These are phyloP conservation scores for Diaporthe aspalathi DNA, from an alignment of 2,329 filamentous ascomycete genomes.

Conservation along the genomic window DNA sequence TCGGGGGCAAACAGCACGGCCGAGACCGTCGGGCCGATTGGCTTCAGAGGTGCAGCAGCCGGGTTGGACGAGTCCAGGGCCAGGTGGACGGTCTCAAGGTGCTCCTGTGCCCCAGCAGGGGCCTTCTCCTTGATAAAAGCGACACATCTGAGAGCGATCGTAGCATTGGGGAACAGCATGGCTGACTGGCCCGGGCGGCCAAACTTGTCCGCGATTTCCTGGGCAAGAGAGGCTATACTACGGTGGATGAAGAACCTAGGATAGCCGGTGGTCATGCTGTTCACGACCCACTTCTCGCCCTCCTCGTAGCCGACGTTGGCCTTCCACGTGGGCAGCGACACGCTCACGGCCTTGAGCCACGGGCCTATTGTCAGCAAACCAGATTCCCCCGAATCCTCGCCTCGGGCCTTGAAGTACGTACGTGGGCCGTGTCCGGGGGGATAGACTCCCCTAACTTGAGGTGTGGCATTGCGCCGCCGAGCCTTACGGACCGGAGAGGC, in stretches of 20 bases:
- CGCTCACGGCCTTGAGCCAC: conserved; percentile 85
- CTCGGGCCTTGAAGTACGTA: conserved; percentile 56
- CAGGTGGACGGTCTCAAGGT: conserved; percentile 70
- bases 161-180: conserved; percentile 83
- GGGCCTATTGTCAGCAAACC: not conserved
- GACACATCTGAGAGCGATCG: conserved; percentile 77
- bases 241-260: conserved; percentile 94
- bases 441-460: conserved; percentile 76
- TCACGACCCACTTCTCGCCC: conserved; percentile 86
- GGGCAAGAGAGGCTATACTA: conserved; percentile 79
- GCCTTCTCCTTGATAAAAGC: conserved; percentile 76
- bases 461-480: conserved; percentile 53
- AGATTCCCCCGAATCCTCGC: not conserved
- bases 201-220: conserved; percentile 73
- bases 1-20: conserved; percentile 78
- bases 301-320: conserved; percentile 95
- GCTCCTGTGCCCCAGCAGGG: conserved; percentile 59
- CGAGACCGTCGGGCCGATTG: conserved; percentile 70
- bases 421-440: conserved; percentile 81
- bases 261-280: conserved; percentile 89
- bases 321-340: conserved; percentile 93
- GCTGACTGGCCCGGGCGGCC: conserved; percentile 73
- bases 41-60: conserved; percentile 62
- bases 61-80: conserved; percentile 68
- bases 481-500: not conserved